A percentile compares a stretch with the other conserved stretches of the same genome.
Evolutionary conservation across 2,329 filamentous ascomycete genomes (phyloP).

Genomic region (Sporothrix protearum): DNA sequence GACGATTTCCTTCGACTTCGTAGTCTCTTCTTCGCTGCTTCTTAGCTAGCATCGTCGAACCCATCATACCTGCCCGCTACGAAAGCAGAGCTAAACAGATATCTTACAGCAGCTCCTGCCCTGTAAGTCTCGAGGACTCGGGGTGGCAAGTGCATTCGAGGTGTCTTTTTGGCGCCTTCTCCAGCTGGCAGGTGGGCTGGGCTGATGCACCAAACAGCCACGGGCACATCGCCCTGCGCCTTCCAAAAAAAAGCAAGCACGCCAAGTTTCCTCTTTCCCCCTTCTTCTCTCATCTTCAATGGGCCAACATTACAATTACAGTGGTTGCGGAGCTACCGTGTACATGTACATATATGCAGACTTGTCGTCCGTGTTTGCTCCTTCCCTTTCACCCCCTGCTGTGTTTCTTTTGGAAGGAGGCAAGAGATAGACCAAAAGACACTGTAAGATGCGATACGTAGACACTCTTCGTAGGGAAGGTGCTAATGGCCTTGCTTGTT

Average conservation of each 20-base stretch:
- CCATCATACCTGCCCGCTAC: neutral
- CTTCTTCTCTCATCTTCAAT: neutral
- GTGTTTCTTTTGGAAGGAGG: neutral
- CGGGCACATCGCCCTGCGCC: too few species aligned
- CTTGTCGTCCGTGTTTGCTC: neutral
- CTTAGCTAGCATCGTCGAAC: neutral
- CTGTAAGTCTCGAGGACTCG: neutral
- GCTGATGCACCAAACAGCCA: neutral
- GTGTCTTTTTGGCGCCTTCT: neutral
- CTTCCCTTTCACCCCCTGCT: neutral
- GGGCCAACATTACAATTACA: neutral
- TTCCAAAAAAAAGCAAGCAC: neutral
- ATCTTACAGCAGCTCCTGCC: neutral
- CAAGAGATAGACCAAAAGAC: neutral
- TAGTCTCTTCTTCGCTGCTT: too few species aligned
- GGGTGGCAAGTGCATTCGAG: neutral
- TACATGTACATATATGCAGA: too few species aligned
- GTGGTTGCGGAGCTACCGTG: neutral
- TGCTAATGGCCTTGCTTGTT: neutral
- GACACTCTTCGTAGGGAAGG: neutral
- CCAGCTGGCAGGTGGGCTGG: neutral
- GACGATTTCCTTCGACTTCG: slow-evolving; percentile 2
- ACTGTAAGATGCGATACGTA: neutral
- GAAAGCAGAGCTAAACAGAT: neutral
- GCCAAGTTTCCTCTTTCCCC: neutral